Base-by-base conservation (phyloP, 495 filamentous ascomycete species). In the Cercophora samala region DNA sequence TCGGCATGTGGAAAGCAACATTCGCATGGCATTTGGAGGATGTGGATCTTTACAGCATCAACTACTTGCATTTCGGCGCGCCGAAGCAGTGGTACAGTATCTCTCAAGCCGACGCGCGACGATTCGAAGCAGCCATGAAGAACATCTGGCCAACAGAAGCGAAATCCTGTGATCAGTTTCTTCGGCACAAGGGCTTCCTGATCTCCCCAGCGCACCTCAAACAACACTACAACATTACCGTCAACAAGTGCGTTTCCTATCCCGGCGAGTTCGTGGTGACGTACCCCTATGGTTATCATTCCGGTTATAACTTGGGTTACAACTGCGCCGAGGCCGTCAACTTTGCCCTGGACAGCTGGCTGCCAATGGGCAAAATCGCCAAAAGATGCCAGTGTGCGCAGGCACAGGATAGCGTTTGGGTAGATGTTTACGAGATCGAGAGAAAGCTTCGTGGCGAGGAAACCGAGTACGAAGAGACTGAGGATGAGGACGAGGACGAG, bases 21-120 rank as follows among this genome's bases (percentile, higher is more conserved):
- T 99, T 99, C 75, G 94, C 95, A 11, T 99, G 95, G 95, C 95
- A 99, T 85, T 81, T 99, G 52, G 95, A 99, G 74, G 95, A 99
- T 79, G 93, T 99, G 63, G 95, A 99, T 80, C 86, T 99, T 2
- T 98, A 98, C 84, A 97, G 93, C 79, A 99, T 99, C 83, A 99
- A 99, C 80, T 99, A 97, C 76, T 93, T 99, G 67, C 95, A 99
- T 75, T 99, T 99, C 75, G 95, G 95, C 55, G 95, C 95, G 13
- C 95, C 95, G 4, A 99, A 99, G 76, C 95, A 99, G 74, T 99
- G 95, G 95, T 99, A 99, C 79, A 97, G 93, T 76, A 99, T 99
- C 67, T 96, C 94, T 1, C 96, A 97, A 75, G 90, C 90, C 64
- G 95, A 99, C 77, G 95, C 95, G n/a, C 84, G 91, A 60, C 86